Evolutionary conservation across 768 basidiomycete genomes (phyloP).

Genomic region (Collybia mongolica): DNA sequence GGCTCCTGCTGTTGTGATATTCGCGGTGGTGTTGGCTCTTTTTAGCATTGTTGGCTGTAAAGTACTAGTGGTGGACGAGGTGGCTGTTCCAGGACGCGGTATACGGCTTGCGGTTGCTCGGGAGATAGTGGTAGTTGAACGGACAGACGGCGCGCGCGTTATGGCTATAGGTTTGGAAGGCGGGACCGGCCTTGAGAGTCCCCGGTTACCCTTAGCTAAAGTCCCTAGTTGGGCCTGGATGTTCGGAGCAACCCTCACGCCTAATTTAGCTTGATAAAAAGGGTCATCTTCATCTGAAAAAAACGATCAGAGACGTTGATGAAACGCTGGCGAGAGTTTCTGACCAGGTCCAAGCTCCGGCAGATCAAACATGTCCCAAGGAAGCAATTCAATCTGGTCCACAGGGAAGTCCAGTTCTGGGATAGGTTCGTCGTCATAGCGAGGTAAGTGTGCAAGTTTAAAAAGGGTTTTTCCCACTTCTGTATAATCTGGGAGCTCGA

Average conservation of each 20-base stretch:
- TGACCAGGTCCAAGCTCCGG: constrained; percentile 24
- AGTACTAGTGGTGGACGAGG: not conserved
- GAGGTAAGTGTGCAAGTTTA: constrained; percentile 30
- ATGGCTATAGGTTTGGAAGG: not conserved
- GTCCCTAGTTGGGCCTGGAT: not conserved
- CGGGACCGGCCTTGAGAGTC: not conserved
- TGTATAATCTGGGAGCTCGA: constrained; percentile 42
- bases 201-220: not conserved
- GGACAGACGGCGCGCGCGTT: not conserved
- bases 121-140: not conserved
- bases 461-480: constrained; percentile 35
- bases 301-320: not conserved
- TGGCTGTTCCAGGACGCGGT: constrained; percentile 1
- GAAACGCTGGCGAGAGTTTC: not conserved
- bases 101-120: not conserved
- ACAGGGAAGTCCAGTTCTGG: constrained; percentile 27
- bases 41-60: not conserved
- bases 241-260: not conserved
- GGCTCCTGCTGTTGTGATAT: too few species aligned
- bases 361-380: constrained; percentile 28
- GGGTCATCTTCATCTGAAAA: constrained; percentile 28
- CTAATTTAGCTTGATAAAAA: constrained; percentile 14
- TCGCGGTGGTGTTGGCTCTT: not conserved
- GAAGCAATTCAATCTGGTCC: constrained; percentile 17
- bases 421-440: constrained; percentile 27